Base-by-base conservation (phyloP, 2,329 filamentous ascomycete species). In the Penicillium sp. region DNA sequence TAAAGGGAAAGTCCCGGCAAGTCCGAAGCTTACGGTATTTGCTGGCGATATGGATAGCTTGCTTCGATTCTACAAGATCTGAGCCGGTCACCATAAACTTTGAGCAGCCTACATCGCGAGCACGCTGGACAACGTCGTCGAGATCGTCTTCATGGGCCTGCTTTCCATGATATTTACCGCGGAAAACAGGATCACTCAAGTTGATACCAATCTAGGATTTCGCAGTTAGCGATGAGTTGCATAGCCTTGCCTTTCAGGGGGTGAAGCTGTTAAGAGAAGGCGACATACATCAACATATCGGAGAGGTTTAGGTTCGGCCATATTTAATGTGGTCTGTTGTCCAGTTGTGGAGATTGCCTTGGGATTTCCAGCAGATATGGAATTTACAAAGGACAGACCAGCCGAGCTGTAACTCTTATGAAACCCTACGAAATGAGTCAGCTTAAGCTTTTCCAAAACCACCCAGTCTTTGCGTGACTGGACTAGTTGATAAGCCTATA, bases 1-100 rank as follows among this genome's bases (percentile, higher is more conserved):
- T 2, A 16, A 20, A 26, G 16, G 38, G 18, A 9, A 18, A 10
- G 7, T 16, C 10, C 4, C 11, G 14, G 38, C 18, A 35, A 14
- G 29, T 5, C n/a, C 16, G 5, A 18, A 56, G 77, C 86, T 59
- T 78, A 93, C 90, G 86, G 70, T 93, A 87, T 63, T 88, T 81
- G 64, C 85, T 80, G 3, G 92, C 86, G 29, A 97, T 80, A 42
- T 86, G 77, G 10, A 96, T 76, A 0, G 91, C 92, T 61, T 89
- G 84, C 60, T 84, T 77, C 2, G 90, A 92, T 73, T 92, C 92
- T 50, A 81, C 79, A 48, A 97, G 81, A 70, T 94, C 90, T 1
- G 92, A 96, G 20, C 94, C 94, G 0, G 94, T 99, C 34, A 97
- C 84, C 79, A 99, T 93, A 67, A 99, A 84, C 68, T 96, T 97